Base-by-base conservation (phyloP, 202 grass and related monocot genomes). In the Brachypodium distachyon region DNA sequence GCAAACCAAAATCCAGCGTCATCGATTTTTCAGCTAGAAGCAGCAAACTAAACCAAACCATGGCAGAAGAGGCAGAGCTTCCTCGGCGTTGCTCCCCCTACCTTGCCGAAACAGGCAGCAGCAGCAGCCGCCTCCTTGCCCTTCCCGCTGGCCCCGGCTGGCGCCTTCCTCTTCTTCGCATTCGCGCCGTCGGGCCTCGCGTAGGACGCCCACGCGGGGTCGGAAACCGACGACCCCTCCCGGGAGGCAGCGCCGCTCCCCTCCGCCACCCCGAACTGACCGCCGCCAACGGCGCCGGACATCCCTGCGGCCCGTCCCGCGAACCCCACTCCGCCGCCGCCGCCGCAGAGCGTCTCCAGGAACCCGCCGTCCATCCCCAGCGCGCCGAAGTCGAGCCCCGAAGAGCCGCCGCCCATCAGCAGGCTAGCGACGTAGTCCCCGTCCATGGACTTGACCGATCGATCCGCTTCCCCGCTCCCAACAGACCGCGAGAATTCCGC, bases 151-250 rank as follows among this genome's bases (percentile, higher is more conserved):
- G 19, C 23, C 1, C n/a, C 61, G 12, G 77, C 79, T 10, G 87
- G 61, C 21, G 81, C 61, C 61, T 80, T 88, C 62, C 86, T 42
- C 63, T 88, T 88, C 76, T 47, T 84, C 12, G 47, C 86, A 76
- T 84, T 88, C 63, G 54, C 46, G 69, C 17, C 62, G 83, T 73
- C 70, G 0, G 33, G 34, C 34, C 38, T 46, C 19, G 46, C 36
- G 54, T 58, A 36, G 28, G 3, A 33, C 0, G 76, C 77, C 81
- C 81, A 88, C 25, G 77, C 87, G 14, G 84, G 81, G 81, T 93
- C 91, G 27, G 91, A 93, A 39, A 93, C 84, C 14, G 91, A 87
- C 4, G 91, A 90, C 3, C 91, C 91, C 56, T 90, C 87, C 32
- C 26, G 68, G 0, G 78, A 87, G 18, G 27, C 66, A 37, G 40